phyloP scores from a whole-genome alignment of 2,329 filamentous ascomycete species.

The Penicillium sp. region DNA sequence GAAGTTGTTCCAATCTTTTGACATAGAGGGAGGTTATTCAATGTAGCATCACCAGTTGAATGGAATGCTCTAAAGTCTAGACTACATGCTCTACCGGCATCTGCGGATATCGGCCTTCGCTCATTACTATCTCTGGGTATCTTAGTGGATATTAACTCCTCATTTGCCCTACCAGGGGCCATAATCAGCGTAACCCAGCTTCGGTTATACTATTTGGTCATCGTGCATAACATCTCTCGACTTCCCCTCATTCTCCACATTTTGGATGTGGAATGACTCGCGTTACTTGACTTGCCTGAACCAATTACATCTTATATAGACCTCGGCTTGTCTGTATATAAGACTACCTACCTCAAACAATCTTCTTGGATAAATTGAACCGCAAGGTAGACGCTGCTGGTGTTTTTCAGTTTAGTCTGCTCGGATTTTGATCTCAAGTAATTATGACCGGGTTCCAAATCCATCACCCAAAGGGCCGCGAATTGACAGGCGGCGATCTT shows the following conservation, averaged over 20 bases:
- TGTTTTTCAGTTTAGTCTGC: neutral
- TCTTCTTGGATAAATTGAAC: no score
- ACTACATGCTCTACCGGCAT: neutral
- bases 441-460: constrained; percentile 29
- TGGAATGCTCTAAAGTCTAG: neutral
- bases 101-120: no score
- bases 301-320: neutral
- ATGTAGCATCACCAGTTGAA: no score
- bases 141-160: no score
- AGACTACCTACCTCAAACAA: no score
- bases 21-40: no score
- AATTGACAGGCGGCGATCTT: constrained; percentile 54
- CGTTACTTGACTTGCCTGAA: constrained; percentile 9
- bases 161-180: neutral
- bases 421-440: neutral
- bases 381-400: no score
- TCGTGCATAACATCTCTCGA: constrained; percentile 8
- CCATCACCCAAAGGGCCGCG: constrained; percentile 42
- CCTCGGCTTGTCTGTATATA: neutral
- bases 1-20: no score
- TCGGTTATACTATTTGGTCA: neutral
- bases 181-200: neutral
- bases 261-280: constrained; percentile 3
- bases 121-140: no score
- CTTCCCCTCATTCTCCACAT: constrained; percentile 21